Percentiles rank a stretch among this genome's conserved stretches.
These are phyloP conservation scores for Calonectria leucothoes DNA, from an alignment of 2,329 filamentous ascomycete species.

Conservation along the genomic window DNA sequence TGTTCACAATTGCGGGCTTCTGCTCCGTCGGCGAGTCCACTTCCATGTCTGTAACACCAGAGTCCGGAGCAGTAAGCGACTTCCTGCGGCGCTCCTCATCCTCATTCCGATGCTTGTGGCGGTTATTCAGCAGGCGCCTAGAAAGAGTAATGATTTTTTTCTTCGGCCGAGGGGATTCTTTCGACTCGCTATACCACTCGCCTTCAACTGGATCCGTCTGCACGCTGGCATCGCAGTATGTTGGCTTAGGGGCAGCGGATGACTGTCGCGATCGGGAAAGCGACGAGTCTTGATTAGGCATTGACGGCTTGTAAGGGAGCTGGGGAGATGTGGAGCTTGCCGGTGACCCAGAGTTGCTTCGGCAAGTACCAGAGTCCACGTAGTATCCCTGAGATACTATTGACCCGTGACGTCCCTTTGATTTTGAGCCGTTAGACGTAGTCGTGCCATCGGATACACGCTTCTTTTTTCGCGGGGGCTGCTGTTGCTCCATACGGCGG, in stretches of 20 bases:
- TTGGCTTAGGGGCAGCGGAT: conserved; percentile 52
- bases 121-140: conserved; percentile 62
- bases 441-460: conserved; percentile 66
- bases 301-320: conserved; percentile 42
- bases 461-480: conserved; percentile 70
- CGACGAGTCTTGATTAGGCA: conserved; percentile 44
- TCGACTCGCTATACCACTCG: conserved; percentile 61
- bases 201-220: conserved; percentile 68
- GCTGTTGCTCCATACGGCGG: conserved; percentile 71
- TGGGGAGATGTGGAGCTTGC: conserved; percentile 55
- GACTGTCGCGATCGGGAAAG: conserved; percentile 48
- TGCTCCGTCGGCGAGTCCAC: conserved; percentile 52
- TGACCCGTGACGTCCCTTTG: conserved; percentile 54
- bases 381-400: conserved; percentile 54
- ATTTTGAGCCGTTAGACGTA: conserved; percentile 48
- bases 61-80: conserved; percentile 32
- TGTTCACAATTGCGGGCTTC: conserved; percentile 33
- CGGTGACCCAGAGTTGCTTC: conserved; percentile 66
- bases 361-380: conserved; percentile 64
- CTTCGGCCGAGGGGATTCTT: conserved; percentile 51
- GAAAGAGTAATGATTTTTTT: conserved; percentile 65
- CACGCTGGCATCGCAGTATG: conserved; percentile 63
- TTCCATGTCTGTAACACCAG: conserved; percentile 52
- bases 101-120: conserved; percentile 55
- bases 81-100: conserved; percentile 51